Conservation (phyloP, 139 green algal genomes). For the Tetraselmis chui region DNA sequence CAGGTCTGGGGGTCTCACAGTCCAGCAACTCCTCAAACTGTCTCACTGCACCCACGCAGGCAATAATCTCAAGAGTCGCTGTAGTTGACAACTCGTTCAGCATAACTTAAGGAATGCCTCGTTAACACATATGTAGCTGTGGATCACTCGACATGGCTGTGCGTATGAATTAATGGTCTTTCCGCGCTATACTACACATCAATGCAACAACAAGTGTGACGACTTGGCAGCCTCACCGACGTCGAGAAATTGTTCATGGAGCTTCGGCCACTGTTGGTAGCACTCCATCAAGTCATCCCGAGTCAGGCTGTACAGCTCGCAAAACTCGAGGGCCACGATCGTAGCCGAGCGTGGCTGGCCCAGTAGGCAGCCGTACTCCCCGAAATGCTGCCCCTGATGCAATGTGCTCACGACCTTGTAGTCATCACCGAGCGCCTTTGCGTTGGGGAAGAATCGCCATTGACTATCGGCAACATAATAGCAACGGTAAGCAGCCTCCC, state of each 20-base stretch:
- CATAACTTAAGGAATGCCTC: no score
- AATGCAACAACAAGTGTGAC: no score
- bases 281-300: slow-evolving; percentile 22
- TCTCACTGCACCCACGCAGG: no score
- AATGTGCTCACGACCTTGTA: neutral
- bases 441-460: neutral
- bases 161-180: no score
- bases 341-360: slow-evolving; percentile 12
- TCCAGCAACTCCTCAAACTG: no score
- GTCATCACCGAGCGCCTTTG: neutral
- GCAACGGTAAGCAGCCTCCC: neutral
- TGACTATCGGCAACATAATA: neutral
- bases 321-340: slow-evolving; percentile 18
- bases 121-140: no score
- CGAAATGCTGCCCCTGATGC: slow-evolving; percentile 1
- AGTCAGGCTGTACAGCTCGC: slow-evolving; percentile 17
- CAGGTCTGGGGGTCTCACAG: no score
- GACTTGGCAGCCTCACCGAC: no score
- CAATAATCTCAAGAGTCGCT: no score
- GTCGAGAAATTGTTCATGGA: slow-evolving; percentile 31
- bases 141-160: no score
- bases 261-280: slow-evolving; percentile 33
- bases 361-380: slow-evolving; percentile 18
- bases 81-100: no score
- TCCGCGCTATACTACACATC: no score